These are phyloP conservation scores for Cordyceps farinosa DNA, from an alignment of 2,329 filamentous ascomycete genomes.

Conservation along the genomic window DNA sequence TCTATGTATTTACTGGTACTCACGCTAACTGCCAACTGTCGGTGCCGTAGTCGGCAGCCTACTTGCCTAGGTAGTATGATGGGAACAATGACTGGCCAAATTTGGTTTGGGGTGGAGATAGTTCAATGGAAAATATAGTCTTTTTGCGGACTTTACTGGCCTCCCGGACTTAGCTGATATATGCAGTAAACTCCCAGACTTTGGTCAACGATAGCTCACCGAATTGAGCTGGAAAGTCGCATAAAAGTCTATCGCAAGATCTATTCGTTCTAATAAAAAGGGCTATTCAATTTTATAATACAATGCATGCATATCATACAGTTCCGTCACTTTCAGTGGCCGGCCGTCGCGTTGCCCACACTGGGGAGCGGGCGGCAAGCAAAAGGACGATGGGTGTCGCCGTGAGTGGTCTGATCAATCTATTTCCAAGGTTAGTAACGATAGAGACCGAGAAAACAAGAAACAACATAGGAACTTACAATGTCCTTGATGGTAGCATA, in stretches of 20 bases:
- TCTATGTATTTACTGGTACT: neutral
- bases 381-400: constrained; percentile 9
- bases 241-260: neutral
- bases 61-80: neutral
- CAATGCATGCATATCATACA: constrained; percentile 3
- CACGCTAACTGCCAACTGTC: neutral
- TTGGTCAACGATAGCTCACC: neutral
- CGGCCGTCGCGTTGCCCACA: neutral
- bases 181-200: neutral
- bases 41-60: neutral
- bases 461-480: constrained; percentile 22
- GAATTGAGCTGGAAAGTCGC: neutral
- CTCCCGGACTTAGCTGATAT: neutral
- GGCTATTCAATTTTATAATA: constrained; percentile 10
- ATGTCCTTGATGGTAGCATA: constrained; percentile 30
- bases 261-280: constrained; percentile 5
- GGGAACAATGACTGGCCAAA: too few species aligned
- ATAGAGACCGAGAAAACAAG: neutral
- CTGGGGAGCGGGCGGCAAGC: constrained; percentile 10
- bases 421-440: neutral
- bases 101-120: neutral
- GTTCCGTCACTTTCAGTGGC: neutral
- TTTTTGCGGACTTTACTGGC: neutral
- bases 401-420: constrained; percentile 13
- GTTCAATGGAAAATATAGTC: neutral